Base-by-base conservation (phyloP, 2,329 filamentous ascomycete genomes). In the Colletotrichum navitas region DNA sequence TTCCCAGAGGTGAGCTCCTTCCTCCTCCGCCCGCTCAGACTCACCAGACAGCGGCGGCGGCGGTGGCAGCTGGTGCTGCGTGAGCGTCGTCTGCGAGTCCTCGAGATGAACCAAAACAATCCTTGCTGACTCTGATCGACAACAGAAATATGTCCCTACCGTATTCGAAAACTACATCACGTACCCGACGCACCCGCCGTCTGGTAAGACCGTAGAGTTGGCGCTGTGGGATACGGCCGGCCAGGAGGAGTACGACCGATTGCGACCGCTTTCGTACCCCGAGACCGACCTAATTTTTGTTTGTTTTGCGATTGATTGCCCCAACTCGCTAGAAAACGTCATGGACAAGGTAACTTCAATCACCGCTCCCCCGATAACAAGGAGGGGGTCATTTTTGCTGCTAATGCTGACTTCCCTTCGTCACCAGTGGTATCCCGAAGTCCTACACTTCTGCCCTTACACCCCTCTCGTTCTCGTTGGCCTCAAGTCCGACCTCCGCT, bases 111-210 rank as follows among this genome's bases (percentile, higher is more conserved):
- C 24, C 58, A 62, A 47, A 62, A 68, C 63, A 56, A 64, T 67
- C 55, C 56, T 65, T 67, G 59, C 56, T 65, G 66, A 72, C 66
- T 60, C n/a, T 52, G 26, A 34, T 34, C 34, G 14, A 70, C 51
- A 61, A 49, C 78, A 99, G 96, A 98, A 98, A 98, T 99, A 99
- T 79, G 96, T 99, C 51, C 96, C 96, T 5, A 99, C 96, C 2
- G 96, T 99, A 63, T 99, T 99, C 82, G 96, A 99, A 81, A 99
- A 99, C 86, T 99, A 99, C 89, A 98, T 99, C 84, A 98, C 96
- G 66, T 95, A 97, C 82, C 97, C 95, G 68, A 93, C 91, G 72
- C 96, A 99, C 84, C 90, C 91, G 75, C 90, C 91, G 55, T 93
- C 92, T 16, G 95, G 95, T 79, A 98, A 98, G 88, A 95, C 92